Percentiles rank a stretch among this genome's conserved stretches.
These are phyloP conservation scores for Penicillium sp. DNA, from an alignment of 2,329 filamentous ascomycete genomes.

Conservation along the genomic window DNA sequence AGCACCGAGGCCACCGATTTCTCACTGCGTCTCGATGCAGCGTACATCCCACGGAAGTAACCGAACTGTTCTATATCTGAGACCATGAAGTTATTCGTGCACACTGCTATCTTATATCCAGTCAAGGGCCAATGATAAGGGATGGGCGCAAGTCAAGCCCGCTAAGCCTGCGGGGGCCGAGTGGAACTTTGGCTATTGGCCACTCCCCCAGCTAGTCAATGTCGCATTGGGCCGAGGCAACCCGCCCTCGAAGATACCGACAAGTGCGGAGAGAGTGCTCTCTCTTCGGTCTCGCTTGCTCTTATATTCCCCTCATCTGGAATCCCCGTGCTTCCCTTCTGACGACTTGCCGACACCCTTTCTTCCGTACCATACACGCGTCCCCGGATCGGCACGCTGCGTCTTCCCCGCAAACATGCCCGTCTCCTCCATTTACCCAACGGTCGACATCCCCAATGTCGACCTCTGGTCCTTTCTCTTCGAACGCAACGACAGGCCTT, in stretches of 20 bases:
- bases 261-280: constrained; percentile 14
- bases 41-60: no score
- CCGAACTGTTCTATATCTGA: no score
- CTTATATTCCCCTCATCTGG: no score
- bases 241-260: constrained; percentile 14
- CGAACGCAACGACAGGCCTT: constrained; percentile 63
- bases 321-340: not conserved
- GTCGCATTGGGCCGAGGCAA: constrained; percentile 20
- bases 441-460: constrained; percentile 66
- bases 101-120: no score
- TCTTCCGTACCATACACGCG: constrained; percentile 1
- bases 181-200: constrained; percentile 18
- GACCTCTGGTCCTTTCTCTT: constrained; percentile 81
- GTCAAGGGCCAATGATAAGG: no score
- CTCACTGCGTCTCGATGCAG: no score
- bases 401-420: constrained; percentile 58
- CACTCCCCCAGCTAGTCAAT: constrained; percentile 1
- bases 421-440: constrained; percentile 62
- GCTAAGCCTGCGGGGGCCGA: no score
- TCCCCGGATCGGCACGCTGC: constrained; percentile 16
- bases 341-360: constrained; percentile 1
- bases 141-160: no score
- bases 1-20: no score
- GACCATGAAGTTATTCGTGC: no score
- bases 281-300: not conserved